These are phyloP conservation scores for Nicotiana benthamiana DNA, from an alignment of 257 asterid genomes.

Conservation along the genomic window DNA sequence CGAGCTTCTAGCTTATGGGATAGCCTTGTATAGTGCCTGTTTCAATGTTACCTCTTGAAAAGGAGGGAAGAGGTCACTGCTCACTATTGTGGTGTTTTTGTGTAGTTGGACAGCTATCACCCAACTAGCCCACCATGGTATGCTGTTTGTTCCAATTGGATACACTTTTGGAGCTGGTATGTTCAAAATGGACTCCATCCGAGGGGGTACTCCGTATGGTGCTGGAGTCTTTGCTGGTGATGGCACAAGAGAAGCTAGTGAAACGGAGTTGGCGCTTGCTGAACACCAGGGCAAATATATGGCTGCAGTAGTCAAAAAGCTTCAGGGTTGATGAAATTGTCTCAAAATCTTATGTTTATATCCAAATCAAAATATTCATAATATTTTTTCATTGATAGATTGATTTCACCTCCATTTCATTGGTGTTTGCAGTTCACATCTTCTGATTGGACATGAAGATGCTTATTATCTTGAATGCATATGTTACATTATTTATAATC, in stretches of 20 bases:
- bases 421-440: background rate
- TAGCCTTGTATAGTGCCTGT: background rate
- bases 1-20: background rate
- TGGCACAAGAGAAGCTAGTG: constrained; percentile 32
- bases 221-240: constrained; percentile 45
- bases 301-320: constrained; percentile 32
- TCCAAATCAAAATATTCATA: background rate
- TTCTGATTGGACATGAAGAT: background rate
- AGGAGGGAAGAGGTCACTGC: background rate
- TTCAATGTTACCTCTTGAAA: background rate
- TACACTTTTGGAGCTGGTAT: constrained; percentile 79
- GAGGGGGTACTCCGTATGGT: constrained; percentile 54
- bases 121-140: constrained; percentile 76
- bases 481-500: background rate
- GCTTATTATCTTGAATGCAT: background rate
- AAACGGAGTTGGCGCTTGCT: constrained; percentile 33
- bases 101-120: constrained; percentile 76
- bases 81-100: background rate
- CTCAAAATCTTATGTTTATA: background rate
- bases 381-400: background rate
- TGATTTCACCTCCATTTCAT: background rate
- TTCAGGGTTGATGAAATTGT: constrained; percentile 9
- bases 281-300: constrained; percentile 47
- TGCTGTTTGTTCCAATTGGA: constrained; percentile 79
- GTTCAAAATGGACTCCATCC: constrained; percentile 62